These are phyloP conservation scores for Candida sithepensis DNA, from an alignment of 805 yeast species.

Conservation along the genomic window DNA sequence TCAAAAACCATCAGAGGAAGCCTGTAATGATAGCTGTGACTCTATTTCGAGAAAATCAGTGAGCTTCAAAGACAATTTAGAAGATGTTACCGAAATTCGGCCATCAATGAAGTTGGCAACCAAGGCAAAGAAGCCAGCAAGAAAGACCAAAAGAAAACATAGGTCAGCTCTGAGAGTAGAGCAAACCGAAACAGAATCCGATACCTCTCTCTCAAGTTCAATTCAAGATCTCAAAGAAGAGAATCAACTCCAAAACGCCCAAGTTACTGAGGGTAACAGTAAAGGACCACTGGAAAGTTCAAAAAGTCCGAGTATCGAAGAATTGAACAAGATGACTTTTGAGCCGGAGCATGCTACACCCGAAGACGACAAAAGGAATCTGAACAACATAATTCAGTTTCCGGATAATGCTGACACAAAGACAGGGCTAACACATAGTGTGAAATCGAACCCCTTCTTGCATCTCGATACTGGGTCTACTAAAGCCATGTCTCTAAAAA, in stretches of 20 bases:
- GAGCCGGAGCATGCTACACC: slow-evolving; percentile 23
- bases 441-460: too few relatives aligned
- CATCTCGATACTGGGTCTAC: too few relatives aligned
- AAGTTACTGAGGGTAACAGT: too few relatives aligned
- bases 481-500: too few relatives aligned
- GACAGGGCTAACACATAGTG: too few relatives aligned
- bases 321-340: slow-evolving; percentile 13
- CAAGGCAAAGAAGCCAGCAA: not conserved
- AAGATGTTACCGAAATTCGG: not conserved
- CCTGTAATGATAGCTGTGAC: slow-evolving; percentile 8
- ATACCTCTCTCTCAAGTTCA: not conserved
- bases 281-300: too few relatives aligned
- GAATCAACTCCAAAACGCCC: too few relatives aligned
- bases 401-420: too few relatives aligned
- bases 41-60: slow-evolving; percentile 14
- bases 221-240: not conserved
- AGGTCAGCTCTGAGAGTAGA: not conserved
- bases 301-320: not conserved
- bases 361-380: slow-evolving; percentile 6
- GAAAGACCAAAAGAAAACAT: not conserved
- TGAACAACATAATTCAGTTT: not conserved
- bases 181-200: not conserved
- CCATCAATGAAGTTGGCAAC: not conserved
- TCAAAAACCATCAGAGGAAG: not conserved
- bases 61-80: slow-evolving; percentile 16